Conservation (phyloP, 768 basidiomycete species). For the Tephrocybe sp. region DNA sequence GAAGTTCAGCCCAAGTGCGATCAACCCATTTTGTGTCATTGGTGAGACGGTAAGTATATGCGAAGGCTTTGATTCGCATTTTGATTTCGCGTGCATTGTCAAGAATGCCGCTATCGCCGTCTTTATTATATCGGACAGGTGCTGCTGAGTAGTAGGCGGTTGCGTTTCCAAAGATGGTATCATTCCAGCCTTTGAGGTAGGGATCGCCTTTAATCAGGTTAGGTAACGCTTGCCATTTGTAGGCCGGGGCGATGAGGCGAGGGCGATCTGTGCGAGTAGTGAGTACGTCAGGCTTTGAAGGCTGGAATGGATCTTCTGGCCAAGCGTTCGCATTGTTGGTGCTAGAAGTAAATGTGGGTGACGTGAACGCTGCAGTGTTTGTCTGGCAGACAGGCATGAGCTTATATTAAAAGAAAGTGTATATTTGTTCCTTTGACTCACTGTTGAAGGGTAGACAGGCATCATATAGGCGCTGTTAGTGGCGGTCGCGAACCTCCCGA, state of each 20-base stretch:
- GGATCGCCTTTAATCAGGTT: constrained; percentile 76
- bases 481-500: constrained; percentile 71
- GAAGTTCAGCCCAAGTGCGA: constrained; percentile 78
- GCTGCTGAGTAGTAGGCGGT: constrained; percentile 61
- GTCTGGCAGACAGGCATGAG: constrained; percentile 45
- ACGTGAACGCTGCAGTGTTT: constrained; percentile 67
- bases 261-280: constrained; percentile 77
- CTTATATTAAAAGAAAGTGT: not conserved
- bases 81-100: constrained; percentile 91
- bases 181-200: constrained; percentile 88
- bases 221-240: constrained; percentile 88
- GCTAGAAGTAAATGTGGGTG: constrained; percentile 69
- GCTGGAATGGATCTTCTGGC: constrained; percentile 79
- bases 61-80: constrained; percentile 87
- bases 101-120: constrained; percentile 88
- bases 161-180: constrained; percentile 88
- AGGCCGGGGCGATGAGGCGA: constrained; percentile 85
- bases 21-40: constrained; percentile 93
- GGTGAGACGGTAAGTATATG: constrained; percentile 88
- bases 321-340: constrained; percentile 56
- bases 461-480: constrained; percentile 80
- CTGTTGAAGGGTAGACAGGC: constrained; percentile 87
- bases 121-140: constrained; percentile 71
- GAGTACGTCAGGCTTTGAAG: constrained; percentile 60
- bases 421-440: constrained; percentile 40